These are phyloP conservation scores for Takakia lepidozioides DNA, from an alignment of 225 moss, liverwort and hornwort genomes.

Conservation along the genomic window DNA sequence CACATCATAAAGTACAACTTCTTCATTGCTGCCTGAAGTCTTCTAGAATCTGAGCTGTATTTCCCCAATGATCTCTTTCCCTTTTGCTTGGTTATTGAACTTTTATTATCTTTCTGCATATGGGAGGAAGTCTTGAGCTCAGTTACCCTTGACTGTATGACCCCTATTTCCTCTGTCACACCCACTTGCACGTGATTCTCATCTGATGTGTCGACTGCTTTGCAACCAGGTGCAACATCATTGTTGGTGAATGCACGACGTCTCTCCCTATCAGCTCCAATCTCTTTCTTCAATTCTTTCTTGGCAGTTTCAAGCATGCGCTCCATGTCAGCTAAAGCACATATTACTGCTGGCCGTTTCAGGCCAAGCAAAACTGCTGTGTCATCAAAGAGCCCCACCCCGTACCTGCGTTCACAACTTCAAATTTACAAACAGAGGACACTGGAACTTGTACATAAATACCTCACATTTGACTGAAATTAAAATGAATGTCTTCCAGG, in stretches of 20 bases:
- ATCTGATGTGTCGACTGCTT: no score
- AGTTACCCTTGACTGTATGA: no score
- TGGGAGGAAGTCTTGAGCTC: no score
- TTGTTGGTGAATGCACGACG: slow-evolving; percentile 1
- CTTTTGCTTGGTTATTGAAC: slow-evolving; percentile 1
- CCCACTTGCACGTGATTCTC: no score
- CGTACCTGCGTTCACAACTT: no score
- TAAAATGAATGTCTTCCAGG: no score
- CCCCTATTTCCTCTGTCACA: no score
- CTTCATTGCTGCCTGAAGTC: slow-evolving; percentile 50
- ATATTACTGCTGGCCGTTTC: slow-evolving; percentile 63
- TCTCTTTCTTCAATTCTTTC: slow-evolving; percentile 41
- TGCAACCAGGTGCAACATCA: no score
- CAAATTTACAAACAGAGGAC: no score
- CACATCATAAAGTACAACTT: slow-evolving; percentile 80
- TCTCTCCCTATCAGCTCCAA: slow-evolving; percentile 8
- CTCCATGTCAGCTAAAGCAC: slow-evolving; percentile 68
- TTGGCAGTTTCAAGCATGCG: slow-evolving; percentile 55
- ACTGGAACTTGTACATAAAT: no score
- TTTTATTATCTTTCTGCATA: slow-evolving; percentile 1
- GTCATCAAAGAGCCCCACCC: slow-evolving; percentile 64
- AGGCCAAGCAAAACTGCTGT: slow-evolving; percentile 55
- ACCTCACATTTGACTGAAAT: no score
- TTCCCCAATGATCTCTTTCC: slow-evolving; percentile 8
- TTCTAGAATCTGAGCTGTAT: slow-evolving; percentile 33